Evolutionary conservation across 2,329 filamentous ascomycete species (phyloP).

Genomic region (Diaporthe capsici): DNA sequence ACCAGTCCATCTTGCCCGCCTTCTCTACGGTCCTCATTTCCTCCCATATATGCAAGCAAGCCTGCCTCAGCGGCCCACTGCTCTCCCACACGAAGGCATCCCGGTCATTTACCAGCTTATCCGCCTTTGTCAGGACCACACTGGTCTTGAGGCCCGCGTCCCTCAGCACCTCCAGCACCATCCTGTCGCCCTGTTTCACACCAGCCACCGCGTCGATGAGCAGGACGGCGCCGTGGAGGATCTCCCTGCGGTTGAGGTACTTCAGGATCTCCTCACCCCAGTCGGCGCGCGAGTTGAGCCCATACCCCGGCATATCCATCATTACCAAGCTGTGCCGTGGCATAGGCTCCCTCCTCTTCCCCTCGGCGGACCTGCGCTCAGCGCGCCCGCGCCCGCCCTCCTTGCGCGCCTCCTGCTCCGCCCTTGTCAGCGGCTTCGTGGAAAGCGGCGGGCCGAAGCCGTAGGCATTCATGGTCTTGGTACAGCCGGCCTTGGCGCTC

Average conservation of each 20-base stretch:
- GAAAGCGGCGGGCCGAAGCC: slow-evolving; percentile 62
- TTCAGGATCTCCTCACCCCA: slow-evolving; percentile 68
- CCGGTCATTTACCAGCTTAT: slow-evolving; percentile 56
- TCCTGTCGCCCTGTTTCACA: slow-evolving; percentile 62
- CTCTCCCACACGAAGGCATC: slow-evolving; percentile 32
- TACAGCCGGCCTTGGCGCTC: slow-evolving; percentile 66
- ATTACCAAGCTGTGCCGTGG: slow-evolving; percentile 64
- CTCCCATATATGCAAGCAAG: slow-evolving; percentile 50
- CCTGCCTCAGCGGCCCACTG: slow-evolving; percentile 25
- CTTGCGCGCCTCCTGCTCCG: slow-evolving; percentile 26
- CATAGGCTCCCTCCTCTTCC: slow-evolving; percentile 51
- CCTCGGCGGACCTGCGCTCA: slow-evolving; percentile 33
- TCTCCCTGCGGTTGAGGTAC: slow-evolving; percentile 62
- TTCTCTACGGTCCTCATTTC: slow-evolving; percentile 47
- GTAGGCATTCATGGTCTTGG: slow-evolving; percentile 69
- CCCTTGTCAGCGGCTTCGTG: slow-evolving; percentile 42
- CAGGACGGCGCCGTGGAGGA: slow-evolving; percentile 66
- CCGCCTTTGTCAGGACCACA: slow-evolving; percentile 70
- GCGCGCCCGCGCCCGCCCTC: slow-evolving; percentile 44
- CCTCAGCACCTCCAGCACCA: slow-evolving; percentile 63
- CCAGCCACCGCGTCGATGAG: slow-evolving; percentile 68
- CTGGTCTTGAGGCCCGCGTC: slow-evolving; percentile 60
- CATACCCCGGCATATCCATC: slow-evolving; percentile 56
- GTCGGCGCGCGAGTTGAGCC: slow-evolving; percentile 53
- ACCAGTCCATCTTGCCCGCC: slow-evolving; percentile 46